Base-by-base conservation (phyloP, 441 rosid species). In the Rhodomyrtus psidioides region DNA sequence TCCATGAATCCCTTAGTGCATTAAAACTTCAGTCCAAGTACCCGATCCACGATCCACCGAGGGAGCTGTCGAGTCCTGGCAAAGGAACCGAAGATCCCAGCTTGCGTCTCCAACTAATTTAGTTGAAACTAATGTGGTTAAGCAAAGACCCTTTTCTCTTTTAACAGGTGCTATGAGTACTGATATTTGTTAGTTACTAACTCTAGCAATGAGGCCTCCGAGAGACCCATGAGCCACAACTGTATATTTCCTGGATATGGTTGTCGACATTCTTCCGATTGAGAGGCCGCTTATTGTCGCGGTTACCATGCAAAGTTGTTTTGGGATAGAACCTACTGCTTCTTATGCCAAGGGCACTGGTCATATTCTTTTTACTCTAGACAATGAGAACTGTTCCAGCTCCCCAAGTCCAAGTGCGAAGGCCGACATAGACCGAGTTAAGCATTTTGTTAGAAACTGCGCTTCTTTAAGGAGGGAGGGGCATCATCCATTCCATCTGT, bases 1-100 rank as follows among this genome's bases (percentile, higher is more conserved):
- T 94, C 87, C 94, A 90, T 26, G 86, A 91, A 60, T 92, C 90
- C 19, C 94, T 93, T 27, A 59, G 55, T 60, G 88, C 93, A 7
- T 87, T 86, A n/a, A 93, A 91, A 90, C 84, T 86, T 51, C 49
- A 9, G 39, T 76, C 84, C 49, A 70, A 84, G 10, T 53, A 70
- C 84, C 84, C 87, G 19, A 56, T 84, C 44, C 93, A 86, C 84
- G 93, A 91, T 46, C 60, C 65, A 82, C 88, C 49, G 21, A 23
- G 19, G 51, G 89, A 89, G 56, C 70, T 55, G 46, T 85, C 87
- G 30, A 86, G 83, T 74, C 87, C 88, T 6, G 55, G 90, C 19
- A 27, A 56, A 57, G 70, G 44, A 24, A 53, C 65, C 82, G 89
- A 90, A 85, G 87, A 87, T 70, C 44, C 79, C 49, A 34, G 79